These are phyloP conservation scores for Corchorus capsularis DNA, from an alignment of 345 rosid genomes.

Conservation along the genomic window DNA sequence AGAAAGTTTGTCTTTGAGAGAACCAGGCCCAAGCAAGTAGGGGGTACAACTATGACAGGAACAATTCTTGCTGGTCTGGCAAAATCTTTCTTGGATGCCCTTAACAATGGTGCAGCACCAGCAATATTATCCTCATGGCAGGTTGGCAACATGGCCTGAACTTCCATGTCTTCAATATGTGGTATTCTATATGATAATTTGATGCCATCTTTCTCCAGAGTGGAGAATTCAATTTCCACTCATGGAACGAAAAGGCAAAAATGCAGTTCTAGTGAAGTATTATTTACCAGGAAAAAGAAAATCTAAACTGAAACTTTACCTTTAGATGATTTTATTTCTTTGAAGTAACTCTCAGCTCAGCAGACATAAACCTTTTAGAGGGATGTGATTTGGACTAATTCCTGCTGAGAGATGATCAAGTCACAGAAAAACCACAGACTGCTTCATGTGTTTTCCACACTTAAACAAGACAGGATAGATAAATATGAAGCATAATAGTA, in stretches of 20 bases:
- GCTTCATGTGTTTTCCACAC: not conserved
- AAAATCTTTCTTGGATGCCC: slow-evolving; percentile 35
- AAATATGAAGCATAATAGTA: not conserved
- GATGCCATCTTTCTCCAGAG: not conserved
- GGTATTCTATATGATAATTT: not conserved
- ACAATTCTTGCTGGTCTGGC: slow-evolving; percentile 47
- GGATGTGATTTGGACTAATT: not conserved
- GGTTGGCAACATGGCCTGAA: slow-evolving; percentile 26
- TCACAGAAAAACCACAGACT: not conserved
- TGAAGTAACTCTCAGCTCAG: not conserved
- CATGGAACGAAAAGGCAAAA: too few relatives aligned
- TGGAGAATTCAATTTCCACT: not conserved
- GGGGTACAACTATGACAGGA: slow-evolving; percentile 40
- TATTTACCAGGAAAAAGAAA: not conserved
- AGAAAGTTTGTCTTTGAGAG: slow-evolving; percentile 39
- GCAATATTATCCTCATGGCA: slow-evolving; percentile 41
- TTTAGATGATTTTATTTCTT: too few relatives aligned
- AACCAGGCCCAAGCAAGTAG: slow-evolving; percentile 47
- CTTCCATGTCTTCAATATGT: slow-evolving; percentile 4
- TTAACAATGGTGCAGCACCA: slow-evolving; percentile 35
- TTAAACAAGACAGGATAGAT: not conserved
- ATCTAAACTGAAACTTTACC: not conserved
- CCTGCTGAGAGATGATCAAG: not conserved
- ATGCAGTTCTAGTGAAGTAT: too few relatives aligned
- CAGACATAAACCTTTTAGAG: not conserved